A percentile compares a stretch with the other conserved stretches of the same genome.
Evolutionary conservation across 1,284 basidiomycete species (phyloP).

Genomic region (Porodaedalea pini): DNA sequence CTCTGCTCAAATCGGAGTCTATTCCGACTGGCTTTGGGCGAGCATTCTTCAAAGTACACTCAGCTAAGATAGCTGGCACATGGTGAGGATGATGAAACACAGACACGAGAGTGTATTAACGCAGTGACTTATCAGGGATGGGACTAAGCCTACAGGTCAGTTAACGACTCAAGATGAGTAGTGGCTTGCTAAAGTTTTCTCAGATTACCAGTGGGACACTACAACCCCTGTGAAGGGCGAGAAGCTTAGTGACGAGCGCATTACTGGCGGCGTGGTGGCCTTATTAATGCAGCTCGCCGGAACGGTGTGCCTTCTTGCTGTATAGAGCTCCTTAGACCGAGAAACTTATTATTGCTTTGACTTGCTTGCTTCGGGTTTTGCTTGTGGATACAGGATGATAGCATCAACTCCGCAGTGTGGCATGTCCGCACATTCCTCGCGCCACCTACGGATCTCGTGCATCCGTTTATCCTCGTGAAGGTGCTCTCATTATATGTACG

Average conservation of each 20-base stretch:
- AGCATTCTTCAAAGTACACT: constrained; percentile 16
- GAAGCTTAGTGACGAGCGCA: constrained; percentile 11
- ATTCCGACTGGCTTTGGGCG: constrained; percentile 14
- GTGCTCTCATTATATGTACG: background rate
- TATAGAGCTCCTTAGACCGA: background rate
- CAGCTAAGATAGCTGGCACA: background rate
- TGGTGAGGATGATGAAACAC: constrained; percentile 3
- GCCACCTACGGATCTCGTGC: constrained; percentile 11
- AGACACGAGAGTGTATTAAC: background rate
- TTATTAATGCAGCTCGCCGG: constrained; percentile 7
- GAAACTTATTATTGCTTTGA: too few species aligned
- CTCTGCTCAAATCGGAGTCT: background rate
- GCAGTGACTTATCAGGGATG: background rate
- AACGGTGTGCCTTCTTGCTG: constrained; percentile 6
- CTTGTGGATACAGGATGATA: too few species aligned
- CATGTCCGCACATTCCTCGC: constrained; percentile 11
- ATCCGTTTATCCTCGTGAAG: constrained; percentile 14
- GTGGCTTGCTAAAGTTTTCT: too few species aligned
- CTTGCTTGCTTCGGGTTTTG: too few species aligned
- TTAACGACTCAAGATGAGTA: background rate
- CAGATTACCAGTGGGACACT: constrained; percentile 19
- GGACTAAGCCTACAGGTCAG: constrained; percentile 8
- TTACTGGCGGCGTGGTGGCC: background rate
- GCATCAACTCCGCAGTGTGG: constrained; percentile 1
- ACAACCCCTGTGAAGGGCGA: constrained; percentile 20